phyloP scores from a whole-genome alignment of 257 asterid species.

The Lithospermum erythrorhizon region DNA sequence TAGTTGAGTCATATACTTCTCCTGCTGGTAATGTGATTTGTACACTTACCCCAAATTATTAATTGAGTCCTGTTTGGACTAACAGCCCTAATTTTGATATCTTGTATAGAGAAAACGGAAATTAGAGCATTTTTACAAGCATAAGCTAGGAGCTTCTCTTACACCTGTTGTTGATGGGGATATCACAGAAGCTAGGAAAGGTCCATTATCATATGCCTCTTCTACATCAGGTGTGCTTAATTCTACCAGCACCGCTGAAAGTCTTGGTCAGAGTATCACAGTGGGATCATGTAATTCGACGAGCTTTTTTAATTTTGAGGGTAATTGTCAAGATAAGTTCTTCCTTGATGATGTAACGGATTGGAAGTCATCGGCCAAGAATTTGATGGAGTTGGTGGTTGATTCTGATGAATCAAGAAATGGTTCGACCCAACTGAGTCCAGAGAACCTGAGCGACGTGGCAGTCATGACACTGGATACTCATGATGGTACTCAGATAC shows the following conservation, averaged over 20 bases:
- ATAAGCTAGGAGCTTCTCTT: conserved; percentile 31
- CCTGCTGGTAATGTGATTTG: background rate
- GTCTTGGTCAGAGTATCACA: conserved; percentile 21
- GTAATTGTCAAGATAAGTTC: conserved; percentile 24
- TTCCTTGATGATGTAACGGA: conserved; percentile 17
- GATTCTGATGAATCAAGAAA: conserved; percentile 55
- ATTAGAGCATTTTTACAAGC: conserved; percentile 45
- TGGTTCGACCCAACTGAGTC: conserved; percentile 34
- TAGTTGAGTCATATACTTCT: background rate
- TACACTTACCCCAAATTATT: background rate
- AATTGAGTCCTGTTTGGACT: background rate
- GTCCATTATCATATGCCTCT: conserved; percentile 36
- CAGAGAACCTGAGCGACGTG: conserved; percentile 19
- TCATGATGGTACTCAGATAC: conserved; percentile 16
- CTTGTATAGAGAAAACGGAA: conserved; percentile 54
- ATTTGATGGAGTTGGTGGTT: conserved; percentile 9
- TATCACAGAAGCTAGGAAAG: conserved; percentile 24
- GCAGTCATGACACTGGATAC: conserved; percentile 12
- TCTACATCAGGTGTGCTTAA: conserved; percentile 39
- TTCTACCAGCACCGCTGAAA: conserved; percentile 30
- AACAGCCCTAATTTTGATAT: background rate
- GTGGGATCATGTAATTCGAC: conserved; percentile 33
- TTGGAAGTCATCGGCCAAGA: conserved; percentile 20
- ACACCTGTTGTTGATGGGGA: conserved; percentile 31
- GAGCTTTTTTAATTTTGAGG: conserved; percentile 37